Conservation (phyloP, 2,329 filamentous ascomycete species). For the Aspergillus amoenus region DNA sequence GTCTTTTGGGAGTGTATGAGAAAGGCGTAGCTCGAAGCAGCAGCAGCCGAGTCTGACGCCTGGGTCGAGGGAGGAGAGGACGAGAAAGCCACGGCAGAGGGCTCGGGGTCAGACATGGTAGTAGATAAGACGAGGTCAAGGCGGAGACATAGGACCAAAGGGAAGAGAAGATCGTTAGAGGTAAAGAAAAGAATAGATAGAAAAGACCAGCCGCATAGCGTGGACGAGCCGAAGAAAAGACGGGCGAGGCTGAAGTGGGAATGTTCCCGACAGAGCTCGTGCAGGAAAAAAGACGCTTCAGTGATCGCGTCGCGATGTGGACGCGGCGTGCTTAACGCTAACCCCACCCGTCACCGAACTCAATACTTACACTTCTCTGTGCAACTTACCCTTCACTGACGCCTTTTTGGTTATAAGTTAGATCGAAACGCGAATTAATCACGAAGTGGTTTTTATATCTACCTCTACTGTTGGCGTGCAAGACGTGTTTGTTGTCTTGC, state of each 20-base stretch:
- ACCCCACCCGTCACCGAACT: no score
- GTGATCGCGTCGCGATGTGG: constrained; percentile 8
- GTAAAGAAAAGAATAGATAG: constrained; percentile 13
- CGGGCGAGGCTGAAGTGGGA: not conserved
- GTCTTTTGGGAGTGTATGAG: constrained; percentile 61
- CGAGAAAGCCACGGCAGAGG: constrained; percentile 26
- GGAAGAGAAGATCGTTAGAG: constrained; percentile 1
- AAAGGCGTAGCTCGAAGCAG: constrained; percentile 51
- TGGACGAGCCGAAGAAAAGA: not conserved
- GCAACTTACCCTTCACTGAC: no score
- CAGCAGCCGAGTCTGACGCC: constrained; percentile 32
- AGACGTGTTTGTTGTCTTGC: not conserved
- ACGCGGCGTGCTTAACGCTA: constrained; percentile 1
- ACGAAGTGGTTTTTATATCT: not conserved
- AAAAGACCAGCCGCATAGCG: constrained; percentile 7
- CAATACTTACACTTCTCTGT: no score
- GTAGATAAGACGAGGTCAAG: constrained; percentile 11
- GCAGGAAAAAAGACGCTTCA: constrained; percentile 8
- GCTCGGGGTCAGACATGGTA: constrained; percentile 39
- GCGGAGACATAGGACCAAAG: constrained; percentile 17
- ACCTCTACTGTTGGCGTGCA: no score
- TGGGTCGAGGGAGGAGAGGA: constrained; percentile 37
- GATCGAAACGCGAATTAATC: not conserved
- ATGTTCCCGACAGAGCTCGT: constrained; percentile 5
- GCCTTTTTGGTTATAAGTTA: no score